These are phyloP conservation scores for Syncephalastrum contaminatum DNA, from an alignment of 371 early-diverging fungal species.

Conservation along the genomic window DNA sequence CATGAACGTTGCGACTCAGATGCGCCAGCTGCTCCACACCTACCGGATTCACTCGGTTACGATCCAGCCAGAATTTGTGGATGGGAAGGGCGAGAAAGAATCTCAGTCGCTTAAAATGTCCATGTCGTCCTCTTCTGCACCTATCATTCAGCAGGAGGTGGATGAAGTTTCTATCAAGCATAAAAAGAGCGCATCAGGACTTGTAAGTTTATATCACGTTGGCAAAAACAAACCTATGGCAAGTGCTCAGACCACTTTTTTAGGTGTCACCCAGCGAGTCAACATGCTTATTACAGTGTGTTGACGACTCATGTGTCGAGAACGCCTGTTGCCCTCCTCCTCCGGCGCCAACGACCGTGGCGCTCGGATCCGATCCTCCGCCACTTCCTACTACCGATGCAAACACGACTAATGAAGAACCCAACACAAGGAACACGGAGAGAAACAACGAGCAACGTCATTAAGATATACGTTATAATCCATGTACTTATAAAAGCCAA, in stretches of 20 bases:
- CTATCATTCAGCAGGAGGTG: neutral
- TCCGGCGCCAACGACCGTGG: too few species aligned
- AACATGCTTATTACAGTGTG: conserved; percentile 25
- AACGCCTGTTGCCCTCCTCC: conserved; percentile 31
- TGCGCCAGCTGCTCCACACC: conserved; percentile 73
- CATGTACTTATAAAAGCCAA: too few species aligned
- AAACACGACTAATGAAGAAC: too few species aligned
- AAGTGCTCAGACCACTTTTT: neutral
- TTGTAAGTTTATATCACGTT: too few species aligned
- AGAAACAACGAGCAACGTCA: too few species aligned
- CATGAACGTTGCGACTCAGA: conserved; percentile 62
- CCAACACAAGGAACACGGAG: too few species aligned
- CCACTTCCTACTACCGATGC: too few species aligned
- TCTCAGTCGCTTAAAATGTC: neutral
- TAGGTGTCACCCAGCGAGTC: conserved; percentile 9
- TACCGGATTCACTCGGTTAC: conserved; percentile 87
- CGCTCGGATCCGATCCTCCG: too few species aligned
- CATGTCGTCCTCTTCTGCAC: neutral
- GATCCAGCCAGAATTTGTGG: conserved; percentile 87
- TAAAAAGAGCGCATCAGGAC: neutral
- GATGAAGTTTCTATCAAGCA: neutral
- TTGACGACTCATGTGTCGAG: conserved; percentile 24
- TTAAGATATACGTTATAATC: too few species aligned
- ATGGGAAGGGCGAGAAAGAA: conserved; percentile 8
- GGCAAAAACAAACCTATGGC: neutral